Percentiles rank a stretch among this genome's conserved stretches.
These are phyloP conservation scores for Globisporangium abappressorium DNA, from an alignment of 352 stramenopile genomes.

Conservation along the genomic window DNA sequence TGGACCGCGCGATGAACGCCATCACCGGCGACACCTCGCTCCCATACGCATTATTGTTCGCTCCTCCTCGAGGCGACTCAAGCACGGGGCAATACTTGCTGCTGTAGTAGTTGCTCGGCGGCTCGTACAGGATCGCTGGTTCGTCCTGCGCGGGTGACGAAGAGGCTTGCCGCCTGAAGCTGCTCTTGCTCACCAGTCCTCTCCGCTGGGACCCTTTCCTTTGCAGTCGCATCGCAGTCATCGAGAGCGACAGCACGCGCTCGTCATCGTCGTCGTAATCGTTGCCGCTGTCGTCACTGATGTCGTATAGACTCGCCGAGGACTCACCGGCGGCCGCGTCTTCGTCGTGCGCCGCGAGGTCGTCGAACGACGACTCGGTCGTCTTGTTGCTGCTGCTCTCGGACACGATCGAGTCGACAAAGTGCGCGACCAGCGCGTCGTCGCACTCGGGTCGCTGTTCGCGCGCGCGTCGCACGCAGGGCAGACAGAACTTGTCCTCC, in stretches of 20 bases:
- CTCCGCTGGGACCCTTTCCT: background rate
- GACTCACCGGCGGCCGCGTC: background rate
- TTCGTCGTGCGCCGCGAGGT: background rate
- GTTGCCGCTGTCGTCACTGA: conserved; percentile 4
- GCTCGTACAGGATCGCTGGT: background rate
- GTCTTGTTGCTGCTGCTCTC: conserved; percentile 10
- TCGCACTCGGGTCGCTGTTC: conserved; percentile 11
- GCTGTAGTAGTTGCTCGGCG: background rate
- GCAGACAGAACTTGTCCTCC: conserved; percentile 17
- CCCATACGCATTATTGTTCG: background rate
- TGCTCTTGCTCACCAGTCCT: background rate
- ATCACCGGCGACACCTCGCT: conserved; percentile 2
- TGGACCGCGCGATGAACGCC: conserved; percentile 7
- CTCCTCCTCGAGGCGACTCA: background rate
- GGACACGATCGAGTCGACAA: conserved; percentile 17
- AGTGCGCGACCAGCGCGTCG: background rate
- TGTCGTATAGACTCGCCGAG: background rate
- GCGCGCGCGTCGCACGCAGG: conserved; percentile 14
- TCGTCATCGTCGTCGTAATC: conserved; percentile 3
- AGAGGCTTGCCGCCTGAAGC: background rate
- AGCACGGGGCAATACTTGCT: conserved; percentile 4
- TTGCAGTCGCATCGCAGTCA: background rate
- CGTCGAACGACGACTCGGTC: conserved; percentile 9
- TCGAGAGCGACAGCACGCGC: background rate
- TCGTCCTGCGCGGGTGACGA: background rate